A percentile compares a stretch with the other conserved stretches of the same genome.
Conservation (phyloP, 1,139 yeast genomes). For the Pichia sp. region DNA sequence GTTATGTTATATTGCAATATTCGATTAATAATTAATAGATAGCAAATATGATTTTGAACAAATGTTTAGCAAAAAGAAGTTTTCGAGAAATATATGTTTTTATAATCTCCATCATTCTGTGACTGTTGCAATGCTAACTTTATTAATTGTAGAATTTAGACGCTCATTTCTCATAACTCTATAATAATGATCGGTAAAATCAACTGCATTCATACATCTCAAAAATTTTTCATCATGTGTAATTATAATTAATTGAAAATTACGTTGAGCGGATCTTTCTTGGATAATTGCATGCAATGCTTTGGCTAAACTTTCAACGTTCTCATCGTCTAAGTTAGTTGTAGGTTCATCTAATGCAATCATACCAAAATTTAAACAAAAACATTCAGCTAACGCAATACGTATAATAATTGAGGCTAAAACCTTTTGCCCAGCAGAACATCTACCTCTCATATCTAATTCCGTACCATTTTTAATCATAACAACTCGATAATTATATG, state of each 20-base stretch:
- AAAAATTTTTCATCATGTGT: slow-evolving; percentile 94
- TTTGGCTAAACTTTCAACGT: slow-evolving; percentile 79
- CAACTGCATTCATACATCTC: slow-evolving; percentile 75
- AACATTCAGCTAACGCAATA: slow-evolving; percentile 89
- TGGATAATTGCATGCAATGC: slow-evolving; percentile 74
- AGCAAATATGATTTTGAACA: too few relatives aligned
- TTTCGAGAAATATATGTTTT: too few relatives aligned
- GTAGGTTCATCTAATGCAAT: slow-evolving; percentile 98
- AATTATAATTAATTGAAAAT: slow-evolving; percentile 89
- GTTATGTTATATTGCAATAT: too few relatives aligned
- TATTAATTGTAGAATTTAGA: slow-evolving; percentile 63
- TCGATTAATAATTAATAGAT: too few relatives aligned
- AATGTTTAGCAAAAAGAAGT: too few relatives aligned
- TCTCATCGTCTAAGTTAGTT: slow-evolving; percentile 86
- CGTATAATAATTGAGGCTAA: slow-evolving; percentile 88
- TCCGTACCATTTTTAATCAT: slow-evolving; percentile 92
- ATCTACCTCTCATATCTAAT: slow-evolving; percentile 95
- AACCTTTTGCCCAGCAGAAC: slow-evolving; percentile 97
- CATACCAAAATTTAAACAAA: slow-evolving; percentile 91
- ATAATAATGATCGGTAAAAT: slow-evolving; percentile 85
- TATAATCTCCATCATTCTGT: slow-evolving; percentile 5
- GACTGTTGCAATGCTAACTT: slow-evolving; percentile 23
- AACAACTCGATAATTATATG: slow-evolving; percentile 89
- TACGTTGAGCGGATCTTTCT: slow-evolving; percentile 66
- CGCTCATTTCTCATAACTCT: slow-evolving; percentile 73